Evolutionary conservation across 768 basidiomycete genomes (phyloP), one percentile per base, ranked within the genome.

Genomic region (Mycena venus): DNA sequence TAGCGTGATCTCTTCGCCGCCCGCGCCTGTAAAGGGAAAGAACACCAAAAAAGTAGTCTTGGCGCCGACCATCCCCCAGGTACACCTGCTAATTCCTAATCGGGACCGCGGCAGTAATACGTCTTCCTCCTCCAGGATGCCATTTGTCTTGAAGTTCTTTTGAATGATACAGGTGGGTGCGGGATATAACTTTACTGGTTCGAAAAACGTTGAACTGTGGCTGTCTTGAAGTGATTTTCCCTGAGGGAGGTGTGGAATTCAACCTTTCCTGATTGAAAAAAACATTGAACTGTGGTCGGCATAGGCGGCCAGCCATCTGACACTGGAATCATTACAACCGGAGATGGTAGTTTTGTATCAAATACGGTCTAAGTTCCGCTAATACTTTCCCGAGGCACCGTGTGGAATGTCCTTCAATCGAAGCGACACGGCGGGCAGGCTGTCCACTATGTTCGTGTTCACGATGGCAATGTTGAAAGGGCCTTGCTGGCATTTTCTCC

Each of bases 101-200:
- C n/a, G n/a, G n/a, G n/a, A n/a, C n/a, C n/a, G n/a, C n/a, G n/a
- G n/a, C n/a, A n/a, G n/a, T n/a, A n/a, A n/a, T n/a, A n/a, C n/a
- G n/a, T n/a, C n/a, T n/a, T n/a, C n/a, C n/a, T n/a, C n/a, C n/a
- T n/a, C n/a, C n/a, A 82, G 27, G 85, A 80, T 40, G 87, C 91
- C 3, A 82, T 92, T 21, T 66, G 58, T 34, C 87, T 94, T 58
- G 92, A 94, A 77, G 84, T 96, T 10, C 86, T 92, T 62, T 83
- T 95, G 55, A 91, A 93, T 63, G 95, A 96, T 79, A 95, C 94
- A 0, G n/a, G n/a, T n/a, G n/a, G n/a, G n/a, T n/a, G n/a, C n/a
- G n/a, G n/a, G n/a, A n/a, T n/a, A n/a, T n/a, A n/a, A n/a, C n/a
- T n/a, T n/a, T n/a, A n/a, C n/a, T n/a, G n/a, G n/a, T n/a, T n/a